phyloP scores from a whole-genome alignment of 805 yeast genomes.

The Deakozyma indianensis region DNA sequence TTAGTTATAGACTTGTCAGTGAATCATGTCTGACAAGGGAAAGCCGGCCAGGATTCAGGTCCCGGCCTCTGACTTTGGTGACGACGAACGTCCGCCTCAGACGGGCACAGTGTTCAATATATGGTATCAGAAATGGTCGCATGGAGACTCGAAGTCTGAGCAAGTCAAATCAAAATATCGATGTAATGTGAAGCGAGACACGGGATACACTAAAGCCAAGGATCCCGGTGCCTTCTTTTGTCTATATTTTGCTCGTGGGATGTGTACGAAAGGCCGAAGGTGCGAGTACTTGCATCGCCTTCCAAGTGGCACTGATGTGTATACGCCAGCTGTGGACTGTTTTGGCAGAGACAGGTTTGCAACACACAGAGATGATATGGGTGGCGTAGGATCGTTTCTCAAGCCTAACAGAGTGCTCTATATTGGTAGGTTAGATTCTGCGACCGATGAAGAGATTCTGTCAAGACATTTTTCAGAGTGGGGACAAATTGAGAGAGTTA shows the following conservation, averaged over 20 bases:
- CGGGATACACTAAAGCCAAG: constrained; percentile 63
- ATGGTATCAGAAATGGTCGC: constrained; percentile 86
- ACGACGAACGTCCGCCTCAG: constrained; percentile 24
- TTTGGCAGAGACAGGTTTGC: constrained; percentile 83
- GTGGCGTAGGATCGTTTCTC: constrained; percentile 77
- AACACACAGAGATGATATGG: constrained; percentile 82
- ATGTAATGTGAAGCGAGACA: constrained; percentile 45
- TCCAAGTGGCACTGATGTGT: constrained; percentile 46
- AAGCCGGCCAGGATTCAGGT: not conserved
- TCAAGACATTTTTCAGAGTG: constrained; percentile 49
- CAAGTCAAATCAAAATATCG: constrained; percentile 41
- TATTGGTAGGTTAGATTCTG: constrained; percentile 44
- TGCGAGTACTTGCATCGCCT: constrained; percentile 70
- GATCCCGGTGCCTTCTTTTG: constrained; percentile 43
- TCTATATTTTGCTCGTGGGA: constrained; percentile 76
- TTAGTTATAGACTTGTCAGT: too few relatives aligned
- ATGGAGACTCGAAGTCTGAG: constrained; percentile 36
- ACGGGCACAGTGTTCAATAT: constrained; percentile 70
- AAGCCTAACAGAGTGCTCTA: constrained; percentile 60
- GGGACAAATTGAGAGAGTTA: constrained; percentile 59
- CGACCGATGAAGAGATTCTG: constrained; percentile 26
- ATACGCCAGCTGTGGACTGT: constrained; percentile 61
- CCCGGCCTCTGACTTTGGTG: not conserved
- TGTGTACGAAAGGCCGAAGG: constrained; percentile 63
- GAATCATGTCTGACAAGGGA: too few relatives aligned